phyloP scores from a whole-genome alignment of 2,329 filamentous ascomycete genomes.

The Torrubiella hemipterigena region DNA sequence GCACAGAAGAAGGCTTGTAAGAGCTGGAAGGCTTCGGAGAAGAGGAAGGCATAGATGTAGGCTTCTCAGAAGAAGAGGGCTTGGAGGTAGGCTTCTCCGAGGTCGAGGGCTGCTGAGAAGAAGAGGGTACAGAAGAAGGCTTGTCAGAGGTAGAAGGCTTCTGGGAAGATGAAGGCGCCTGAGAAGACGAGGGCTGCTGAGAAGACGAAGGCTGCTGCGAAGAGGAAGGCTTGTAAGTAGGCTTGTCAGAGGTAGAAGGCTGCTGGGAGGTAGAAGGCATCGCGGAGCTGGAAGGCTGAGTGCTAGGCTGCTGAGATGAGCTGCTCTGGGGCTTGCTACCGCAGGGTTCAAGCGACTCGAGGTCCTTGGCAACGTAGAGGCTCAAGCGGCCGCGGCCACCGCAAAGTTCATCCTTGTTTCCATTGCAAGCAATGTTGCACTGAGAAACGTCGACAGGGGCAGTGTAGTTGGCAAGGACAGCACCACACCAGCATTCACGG shows the following conservation, averaged over 20 bases:
- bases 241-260: too few relatives aligned
- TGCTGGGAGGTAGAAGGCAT: too few relatives aligned
- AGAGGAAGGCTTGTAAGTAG: constrained; percentile 13
- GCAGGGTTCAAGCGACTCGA: constrained; percentile 39
- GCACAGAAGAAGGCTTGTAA: too few relatives aligned
- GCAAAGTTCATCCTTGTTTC: constrained; percentile 28
- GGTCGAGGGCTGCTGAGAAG: constrained; percentile 13
- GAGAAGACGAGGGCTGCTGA: too few relatives aligned
- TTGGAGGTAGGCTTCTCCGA: constrained; percentile 6
- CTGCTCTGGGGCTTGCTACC: constrained; percentile 16
- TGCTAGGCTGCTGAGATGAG: constrained; percentile 22
- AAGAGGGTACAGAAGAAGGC: too few relatives aligned
- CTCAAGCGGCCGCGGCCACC: constrained; percentile 30
- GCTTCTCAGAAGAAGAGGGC: constrained; percentile 15
- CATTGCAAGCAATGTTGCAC: constrained; percentile 41
- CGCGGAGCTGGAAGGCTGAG: too few relatives aligned
- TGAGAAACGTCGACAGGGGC: constrained; percentile 19
- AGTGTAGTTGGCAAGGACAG: constrained; percentile 37
- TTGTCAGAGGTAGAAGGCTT: constrained; percentile 26
- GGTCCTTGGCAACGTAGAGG: constrained; percentile 34
- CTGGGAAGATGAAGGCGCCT: constrained; percentile 13
- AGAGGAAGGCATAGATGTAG: too few relatives aligned
- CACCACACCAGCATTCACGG: constrained; percentile 37
- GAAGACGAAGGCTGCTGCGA: constrained; percentile 17
- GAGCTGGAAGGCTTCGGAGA: too few relatives aligned